A percentile compares a stretch with the other conserved stretches of the same genome.
phyloP scores from a whole-genome alignment of 768 basidiomycete species.

The Pleurotus eryngii region DNA sequence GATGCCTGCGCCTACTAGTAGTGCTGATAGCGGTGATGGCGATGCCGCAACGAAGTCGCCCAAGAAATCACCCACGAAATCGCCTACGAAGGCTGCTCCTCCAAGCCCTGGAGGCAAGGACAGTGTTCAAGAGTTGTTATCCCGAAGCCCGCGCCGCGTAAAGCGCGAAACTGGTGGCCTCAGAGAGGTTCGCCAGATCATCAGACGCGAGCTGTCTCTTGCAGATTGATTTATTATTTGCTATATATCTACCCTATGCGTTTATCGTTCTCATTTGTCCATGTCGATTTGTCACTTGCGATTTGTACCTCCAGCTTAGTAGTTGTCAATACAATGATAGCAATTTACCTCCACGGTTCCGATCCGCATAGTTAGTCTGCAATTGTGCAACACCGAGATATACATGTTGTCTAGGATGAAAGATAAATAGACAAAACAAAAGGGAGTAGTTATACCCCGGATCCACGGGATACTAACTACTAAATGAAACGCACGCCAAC shows the following conservation, averaged over 20 bases:
- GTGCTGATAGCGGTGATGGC: conserved; percentile 14
- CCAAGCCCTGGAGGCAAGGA: conserved; percentile 60
- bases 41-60: conserved; percentile 29
- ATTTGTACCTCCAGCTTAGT: no score
- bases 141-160: conserved; percentile 70
- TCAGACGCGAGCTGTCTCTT: conserved; percentile 73
- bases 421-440: neutral
- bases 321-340: neutral
- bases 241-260: neutral
- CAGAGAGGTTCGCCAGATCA: conserved; percentile 78
- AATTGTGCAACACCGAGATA: neutral
- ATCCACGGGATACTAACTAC: conserved; percentile 2
- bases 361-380: no score
- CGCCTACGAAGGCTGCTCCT: conserved; percentile 24
- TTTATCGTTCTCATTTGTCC: neutral
- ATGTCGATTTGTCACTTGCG: no score
- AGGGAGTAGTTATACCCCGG: neutral
- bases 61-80: conserved; percentile 24
- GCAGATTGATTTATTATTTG: conserved; percentile 41
- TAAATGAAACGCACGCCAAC: neutral
- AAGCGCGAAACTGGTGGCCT: conserved; percentile 71
- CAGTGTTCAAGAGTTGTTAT: conserved; percentile 58
- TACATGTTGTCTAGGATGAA: neutral
- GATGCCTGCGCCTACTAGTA: conserved; percentile 49
- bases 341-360: neutral